Evolutionary conservation across 1,284 basidiomycete genomes (phyloP), one percentile per base, ranked within the genome.

Genomic region (Bondarzewia mesenterica): DNA sequence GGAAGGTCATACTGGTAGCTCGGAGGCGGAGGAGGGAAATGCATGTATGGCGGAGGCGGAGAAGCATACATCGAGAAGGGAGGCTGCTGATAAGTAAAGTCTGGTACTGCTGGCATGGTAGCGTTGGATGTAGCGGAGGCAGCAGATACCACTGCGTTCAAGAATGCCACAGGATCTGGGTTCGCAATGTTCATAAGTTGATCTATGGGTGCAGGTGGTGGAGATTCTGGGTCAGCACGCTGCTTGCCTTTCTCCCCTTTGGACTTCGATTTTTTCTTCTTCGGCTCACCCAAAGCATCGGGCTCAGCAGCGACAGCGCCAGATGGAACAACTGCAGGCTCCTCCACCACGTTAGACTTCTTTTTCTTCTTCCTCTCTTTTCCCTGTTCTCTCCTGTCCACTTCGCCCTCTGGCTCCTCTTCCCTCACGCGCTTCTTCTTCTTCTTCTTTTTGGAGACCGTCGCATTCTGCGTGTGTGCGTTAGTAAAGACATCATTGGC

Each of bases 151-250:
- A 67, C 59, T 7, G 60, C 63, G 48, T 77, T 79, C 23, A 85
- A 63, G 42, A 85, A 74, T n/a, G 78, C 25, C 79, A 20, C 74
- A 66, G 2, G 60, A 59, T 46, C 67, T 63, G n/a, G 65, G 7
- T 6, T 43, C 48, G 12, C 48, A 22, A 26, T 23, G 21, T 46
- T 44, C 18, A 43, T 63, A 61, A 35, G 60, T 58, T 23, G 38
- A 18, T 18, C 20, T 8, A 22, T 8, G 16, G 20, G 38, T 15
- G 38, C 38, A 16, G 20, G 10, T 40, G 60, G 52, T 42, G 47
- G 40, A 18, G 56, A 58, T 6, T n/a, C n/a, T n/a, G n/a, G n/a
- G n/a, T n/a, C n/a, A n/a, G n/a, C n/a, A n/a, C n/a, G n/a, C n/a
- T 60, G 52, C 53, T 67, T 67, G 40, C 61, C 64, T 42, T 73